A percentile compares a stretch with the other conserved stretches of the same genome.
These are phyloP conservation scores for Laguncularia racemosa DNA, from an alignment of 345 rosid genomes.

Conservation along the genomic window DNA sequence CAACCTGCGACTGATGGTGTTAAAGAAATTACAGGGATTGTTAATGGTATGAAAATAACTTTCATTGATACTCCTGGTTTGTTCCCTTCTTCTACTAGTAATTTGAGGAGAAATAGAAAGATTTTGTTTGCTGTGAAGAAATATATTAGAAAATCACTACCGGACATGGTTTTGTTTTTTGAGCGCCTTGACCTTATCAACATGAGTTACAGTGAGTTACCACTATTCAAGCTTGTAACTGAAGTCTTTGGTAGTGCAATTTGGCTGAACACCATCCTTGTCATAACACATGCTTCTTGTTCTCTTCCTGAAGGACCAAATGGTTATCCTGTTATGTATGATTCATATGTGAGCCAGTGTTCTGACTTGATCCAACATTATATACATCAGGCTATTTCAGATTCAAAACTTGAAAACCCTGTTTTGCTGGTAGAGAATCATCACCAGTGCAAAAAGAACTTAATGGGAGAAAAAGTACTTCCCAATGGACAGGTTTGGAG, in stretches of 20 bases:
- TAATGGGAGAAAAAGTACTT: slow-evolving; percentile 62
- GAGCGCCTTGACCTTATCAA: slow-evolving; percentile 74
- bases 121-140: slow-evolving; percentile 60
- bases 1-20: slow-evolving; percentile 56
- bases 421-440: slow-evolving; percentile 81
- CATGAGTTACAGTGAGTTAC: slow-evolving; percentile 52
- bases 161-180: slow-evolving; percentile 71
- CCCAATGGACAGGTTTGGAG: slow-evolving; percentile 85
- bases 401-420: slow-evolving; percentile 67
- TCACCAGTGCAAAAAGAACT: slow-evolving; percentile 58
- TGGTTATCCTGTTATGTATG: slow-evolving; percentile 58
- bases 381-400: slow-evolving; percentile 65
- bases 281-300: slow-evolving; percentile 77
- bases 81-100: slow-evolving; percentile 40
- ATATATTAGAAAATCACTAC: slow-evolving; percentile 65
- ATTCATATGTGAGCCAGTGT: slow-evolving; percentile 62
- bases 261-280: slow-evolving; percentile 89
- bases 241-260: slow-evolving; percentile 65
- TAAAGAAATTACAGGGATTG: slow-evolving; percentile 62
- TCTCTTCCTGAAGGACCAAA: slow-evolving; percentile 61
- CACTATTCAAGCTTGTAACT: slow-evolving; percentile 73
- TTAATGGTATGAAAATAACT: slow-evolving; percentile 61
- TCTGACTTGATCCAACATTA: slow-evolving; percentile 62
- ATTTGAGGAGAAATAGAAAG: slow-evolving; percentile 61
- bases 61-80: slow-evolving; percentile 95